Conservation (phyloP, 1,284 basidiomycete species). For the Vanrija humicola region DNA sequence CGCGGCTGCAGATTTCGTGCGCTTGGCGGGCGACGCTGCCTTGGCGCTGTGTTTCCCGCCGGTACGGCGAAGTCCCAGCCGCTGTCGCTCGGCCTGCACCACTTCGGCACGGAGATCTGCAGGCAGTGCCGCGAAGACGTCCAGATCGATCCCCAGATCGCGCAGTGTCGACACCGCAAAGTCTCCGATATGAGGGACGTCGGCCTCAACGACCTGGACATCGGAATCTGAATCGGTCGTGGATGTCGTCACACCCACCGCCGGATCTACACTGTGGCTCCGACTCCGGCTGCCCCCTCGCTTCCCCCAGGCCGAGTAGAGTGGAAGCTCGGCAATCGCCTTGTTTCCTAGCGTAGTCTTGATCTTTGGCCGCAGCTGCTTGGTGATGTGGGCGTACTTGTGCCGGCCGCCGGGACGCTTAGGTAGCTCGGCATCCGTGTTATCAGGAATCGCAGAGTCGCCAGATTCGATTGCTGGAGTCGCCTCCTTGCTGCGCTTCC, state of each 20-base stretch:
- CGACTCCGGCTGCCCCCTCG: not conserved
- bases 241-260: not conserved
- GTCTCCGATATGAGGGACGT: conserved; percentile 16
- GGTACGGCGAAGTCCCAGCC: conserved; percentile 39
- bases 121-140: conserved; percentile 68
- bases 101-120: conserved; percentile 66
- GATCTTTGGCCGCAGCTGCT: conserved; percentile 39
- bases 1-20: not conserved
- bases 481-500: conserved; percentile 1
- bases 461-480: not conserved
- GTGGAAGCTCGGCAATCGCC: conserved; percentile 30
- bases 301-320: conserved; percentile 35
- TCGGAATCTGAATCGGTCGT: not conserved
- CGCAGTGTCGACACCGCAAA: conserved; percentile 54
- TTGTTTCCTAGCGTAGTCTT: conserved; percentile 38
- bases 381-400: conserved; percentile 36
- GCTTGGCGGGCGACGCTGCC: conserved; percentile 6
- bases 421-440: not conserved
- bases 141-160: conserved; percentile 63
- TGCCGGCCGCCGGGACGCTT: not conserved
- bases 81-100: conserved; percentile 55
- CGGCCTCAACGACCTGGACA: conserved; percentile 3
- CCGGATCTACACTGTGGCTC: not conserved
- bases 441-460: not conserved
- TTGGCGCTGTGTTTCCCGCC: conserved; percentile 20